phyloP scores from a whole-genome alignment of 2,329 filamentous ascomycete genomes.

The Fusarium sp. region DNA sequence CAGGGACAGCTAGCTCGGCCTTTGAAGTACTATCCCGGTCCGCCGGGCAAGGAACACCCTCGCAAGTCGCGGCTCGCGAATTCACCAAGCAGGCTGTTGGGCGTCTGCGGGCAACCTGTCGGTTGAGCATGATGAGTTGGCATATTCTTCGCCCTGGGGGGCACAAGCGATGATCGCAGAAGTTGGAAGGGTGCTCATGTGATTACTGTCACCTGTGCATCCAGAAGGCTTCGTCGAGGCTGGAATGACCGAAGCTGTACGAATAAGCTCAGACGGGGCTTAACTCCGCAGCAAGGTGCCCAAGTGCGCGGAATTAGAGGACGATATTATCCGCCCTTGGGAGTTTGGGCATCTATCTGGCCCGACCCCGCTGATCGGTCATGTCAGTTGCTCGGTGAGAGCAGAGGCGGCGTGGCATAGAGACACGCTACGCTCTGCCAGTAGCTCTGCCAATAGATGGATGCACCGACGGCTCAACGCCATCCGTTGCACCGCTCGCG shows the following conservation, averaged over 20 bases:
- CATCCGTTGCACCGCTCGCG: slow-evolving; percentile 5
- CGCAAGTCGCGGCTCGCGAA: slow-evolving; percentile 18
- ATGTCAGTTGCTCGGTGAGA: slow-evolving; percentile 1
- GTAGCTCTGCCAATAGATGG: slow-evolving; percentile 12
- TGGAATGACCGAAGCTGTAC: neutral
- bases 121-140: slow-evolving; percentile 33
- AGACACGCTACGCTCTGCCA: slow-evolving; percentile 15
- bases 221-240: neutral
- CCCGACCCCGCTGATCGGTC: slow-evolving; percentile 26
- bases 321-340: slow-evolving; percentile 4
- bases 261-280: slow-evolving; percentile 1
- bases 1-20: slow-evolving; percentile 28
- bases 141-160: slow-evolving; percentile 5
- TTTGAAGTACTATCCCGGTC: slow-evolving; percentile 34
- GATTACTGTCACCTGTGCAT: slow-evolving; percentile 17
- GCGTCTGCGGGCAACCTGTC: slow-evolving; percentile 12
- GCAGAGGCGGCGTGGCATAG: slow-evolving; percentile 13
- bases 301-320: neutral
- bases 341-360: slow-evolving; percentile 26
- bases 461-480: slow-evolving; percentile 6
- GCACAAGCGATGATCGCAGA: slow-evolving; percentile 15
- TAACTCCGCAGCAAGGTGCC: slow-evolving; percentile 9
- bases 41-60: slow-evolving; percentile 23
- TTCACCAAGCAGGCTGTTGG: slow-evolving; percentile 7
- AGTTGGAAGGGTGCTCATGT: slow-evolving; percentile 24